A percentile compares a stretch with the other conserved stretches of the same genome.
Evolutionary conservation across 345 rosid genomes (phyloP).

Genomic region (Boechera stricta): DNA sequence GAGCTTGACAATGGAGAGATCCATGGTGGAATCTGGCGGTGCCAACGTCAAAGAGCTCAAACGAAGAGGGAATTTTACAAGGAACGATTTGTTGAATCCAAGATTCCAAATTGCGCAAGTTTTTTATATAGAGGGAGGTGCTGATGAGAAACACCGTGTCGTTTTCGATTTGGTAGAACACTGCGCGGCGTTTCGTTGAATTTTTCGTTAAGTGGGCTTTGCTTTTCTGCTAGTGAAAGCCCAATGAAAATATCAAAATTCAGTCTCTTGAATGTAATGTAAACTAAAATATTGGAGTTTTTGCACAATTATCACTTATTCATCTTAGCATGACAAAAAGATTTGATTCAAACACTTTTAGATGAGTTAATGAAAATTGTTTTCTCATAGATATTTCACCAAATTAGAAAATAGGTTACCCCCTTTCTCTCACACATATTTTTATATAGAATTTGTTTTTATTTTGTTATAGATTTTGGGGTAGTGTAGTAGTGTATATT

Average conservation of each 20-base stretch:
- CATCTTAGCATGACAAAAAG: too few relatives aligned
- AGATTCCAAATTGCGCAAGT: neutral
- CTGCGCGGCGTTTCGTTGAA: conserved; percentile 2
- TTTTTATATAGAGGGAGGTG: conserved; percentile 1
- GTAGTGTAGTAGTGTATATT: too few relatives aligned
- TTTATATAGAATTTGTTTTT: too few relatives aligned
- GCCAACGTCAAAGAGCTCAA: conserved; percentile 1
- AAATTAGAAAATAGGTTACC: too few relatives aligned
- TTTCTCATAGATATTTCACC: too few relatives aligned
- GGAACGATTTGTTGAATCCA: neutral
- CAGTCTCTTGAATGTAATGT: neutral
- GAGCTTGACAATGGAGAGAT: conserved; percentile 72
- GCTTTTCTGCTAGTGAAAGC: neutral
- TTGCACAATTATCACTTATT: too few relatives aligned
- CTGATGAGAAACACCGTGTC: conserved; percentile 17
- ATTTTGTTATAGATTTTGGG: too few relatives aligned
- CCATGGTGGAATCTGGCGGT: conserved; percentile 44
- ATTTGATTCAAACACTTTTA: too few relatives aligned
- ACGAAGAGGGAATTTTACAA: neutral
- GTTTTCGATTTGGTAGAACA: neutral
- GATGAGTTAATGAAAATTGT: too few relatives aligned
- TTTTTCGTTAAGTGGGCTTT: neutral
- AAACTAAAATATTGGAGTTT: neutral
- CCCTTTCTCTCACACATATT: too few relatives aligned
- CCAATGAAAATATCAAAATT: neutral